Conservation (phyloP, 805 yeast genomes). For the Candida orba region DNA sequence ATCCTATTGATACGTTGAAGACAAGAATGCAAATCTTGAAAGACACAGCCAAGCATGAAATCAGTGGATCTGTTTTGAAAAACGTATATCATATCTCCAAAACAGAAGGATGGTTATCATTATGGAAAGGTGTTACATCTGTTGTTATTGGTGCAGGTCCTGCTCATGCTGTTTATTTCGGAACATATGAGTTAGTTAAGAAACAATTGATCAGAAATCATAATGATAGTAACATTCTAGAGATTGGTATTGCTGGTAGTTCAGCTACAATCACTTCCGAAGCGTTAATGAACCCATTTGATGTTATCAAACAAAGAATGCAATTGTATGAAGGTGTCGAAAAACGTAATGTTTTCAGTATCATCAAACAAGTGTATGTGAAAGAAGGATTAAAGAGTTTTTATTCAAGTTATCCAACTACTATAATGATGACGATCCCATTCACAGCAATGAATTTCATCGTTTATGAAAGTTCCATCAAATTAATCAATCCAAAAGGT, state of each 20-base stretch:
- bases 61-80: constrained; percentile 29
- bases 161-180: constrained; percentile 96
- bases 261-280: constrained; percentile 87
- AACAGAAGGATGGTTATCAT: constrained; percentile 76
- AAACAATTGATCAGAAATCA: constrained; percentile 27
- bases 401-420: constrained; percentile 92
- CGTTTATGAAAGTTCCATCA: constrained; percentile 75
- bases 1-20: constrained; percentile 89
- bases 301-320: constrained; percentile 93
- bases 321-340: constrained; percentile 36
- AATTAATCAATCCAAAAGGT: constrained; percentile 68
- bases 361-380: constrained; percentile 15
- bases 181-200: constrained; percentile 76
- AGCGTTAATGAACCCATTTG: constrained; percentile 96
- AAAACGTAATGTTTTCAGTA: constrained; percentile 1
- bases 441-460: constrained; percentile 93
- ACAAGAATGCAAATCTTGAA: constrained; percentile 73
- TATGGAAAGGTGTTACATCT: constrained; percentile 92
- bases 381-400: constrained; percentile 71
- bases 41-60: background rate
- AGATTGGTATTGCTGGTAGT: constrained; percentile 86
- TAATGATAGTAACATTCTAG: constrained; percentile 59
- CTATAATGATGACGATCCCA: constrained; percentile 85
- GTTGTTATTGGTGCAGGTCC: constrained; percentile 97
- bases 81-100: constrained; percentile 69